Percentiles rank a stretch among this genome's conserved stretches.
Conservation (phyloP, 2,329 filamentous ascomycete species). For the Fusarium hostae region DNA sequence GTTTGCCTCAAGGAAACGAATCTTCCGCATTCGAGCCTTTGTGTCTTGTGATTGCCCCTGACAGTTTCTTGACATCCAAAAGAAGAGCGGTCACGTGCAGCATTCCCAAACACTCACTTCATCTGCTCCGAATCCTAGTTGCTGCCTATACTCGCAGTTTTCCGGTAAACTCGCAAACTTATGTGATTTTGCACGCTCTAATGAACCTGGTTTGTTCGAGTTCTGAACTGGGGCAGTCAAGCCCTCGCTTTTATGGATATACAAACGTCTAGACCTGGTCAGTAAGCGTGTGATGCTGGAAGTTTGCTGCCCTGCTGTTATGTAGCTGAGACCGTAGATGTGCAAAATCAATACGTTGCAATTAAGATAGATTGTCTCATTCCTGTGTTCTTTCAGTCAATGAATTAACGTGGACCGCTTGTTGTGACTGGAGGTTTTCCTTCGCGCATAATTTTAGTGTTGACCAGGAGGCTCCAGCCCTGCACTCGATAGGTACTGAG, state of each 20-base stretch:
- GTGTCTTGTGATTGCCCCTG: not conserved
- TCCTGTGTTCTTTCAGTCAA: not conserved
- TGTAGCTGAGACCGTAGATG: not conserved
- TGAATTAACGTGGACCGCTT: not conserved
- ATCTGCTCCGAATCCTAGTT: not conserved
- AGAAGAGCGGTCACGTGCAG: not conserved
- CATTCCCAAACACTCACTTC: not conserved
- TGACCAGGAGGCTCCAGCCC: not conserved
- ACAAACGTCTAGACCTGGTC: not conserved
- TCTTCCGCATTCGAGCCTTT: not conserved
- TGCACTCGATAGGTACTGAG: not conserved
- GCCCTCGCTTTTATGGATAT: too few species aligned
- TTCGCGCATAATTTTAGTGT: not conserved
- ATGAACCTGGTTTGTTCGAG: too few species aligned
- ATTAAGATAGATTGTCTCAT: not conserved
- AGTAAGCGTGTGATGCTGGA: not conserved
- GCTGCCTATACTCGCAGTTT: not conserved
- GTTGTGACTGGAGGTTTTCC: not conserved
- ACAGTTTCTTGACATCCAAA: not conserved
- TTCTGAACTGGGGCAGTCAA: too few species aligned
- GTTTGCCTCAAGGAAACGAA: not conserved
- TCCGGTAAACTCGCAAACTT: not conserved
- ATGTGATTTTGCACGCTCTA: not conserved
- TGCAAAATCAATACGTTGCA: too few species aligned
- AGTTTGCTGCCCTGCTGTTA: not conserved